Evolutionary conservation across 2,329 filamentous ascomycete genomes (phyloP), one percentile per base, ranked within the genome.

Genomic region (Aspergillus candidus): DNA sequence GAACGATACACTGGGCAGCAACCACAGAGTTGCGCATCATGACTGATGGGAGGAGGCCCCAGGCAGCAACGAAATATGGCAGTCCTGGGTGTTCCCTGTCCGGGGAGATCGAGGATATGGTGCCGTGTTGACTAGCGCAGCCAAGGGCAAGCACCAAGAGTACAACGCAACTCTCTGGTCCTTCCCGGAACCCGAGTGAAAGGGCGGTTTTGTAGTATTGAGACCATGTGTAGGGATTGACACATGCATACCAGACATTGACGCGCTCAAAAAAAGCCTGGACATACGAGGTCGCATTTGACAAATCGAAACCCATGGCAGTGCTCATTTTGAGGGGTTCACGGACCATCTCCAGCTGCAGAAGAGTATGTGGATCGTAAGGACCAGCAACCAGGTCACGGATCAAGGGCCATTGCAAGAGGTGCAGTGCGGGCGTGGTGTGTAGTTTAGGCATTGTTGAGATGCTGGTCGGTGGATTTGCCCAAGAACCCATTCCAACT

Each of bases 381-480:
- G 83, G 84, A 30, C 82, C 76, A 22, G 84, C 84, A 7, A 91
- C 84, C 15, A 93, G 72, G 58, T 89, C 56, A 38, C 84, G 78
- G 53, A 91, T 90, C 52, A 89, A 72, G 11, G 86, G 87, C 80
- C 86, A 90, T 57, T 89, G 85, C 5, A 91, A 72, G 14, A 91
- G 71, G 62, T 91, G 53, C 14, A 62, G 35, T 4, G 55, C 85
- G 5, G 86, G 86, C 47, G 87, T 91, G 0, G 86, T 90, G 64
- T 91, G 87, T 12, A 84, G 76, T 65, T 88, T 90, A 15, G 87
- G 87, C 86, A 91, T 91, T 18, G 84, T 88, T 3, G 86, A 89
- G 52, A 91, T 88, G 63, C 88, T 90, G 56, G 49, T 73, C 58
- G 56, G 74, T 60, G 59, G 74, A 43, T 74, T 79, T 15, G 74